Base-by-base conservation (phyloP, 495 filamentous ascomycete genomes). In the Trichocladium uniseriatum region DNA sequence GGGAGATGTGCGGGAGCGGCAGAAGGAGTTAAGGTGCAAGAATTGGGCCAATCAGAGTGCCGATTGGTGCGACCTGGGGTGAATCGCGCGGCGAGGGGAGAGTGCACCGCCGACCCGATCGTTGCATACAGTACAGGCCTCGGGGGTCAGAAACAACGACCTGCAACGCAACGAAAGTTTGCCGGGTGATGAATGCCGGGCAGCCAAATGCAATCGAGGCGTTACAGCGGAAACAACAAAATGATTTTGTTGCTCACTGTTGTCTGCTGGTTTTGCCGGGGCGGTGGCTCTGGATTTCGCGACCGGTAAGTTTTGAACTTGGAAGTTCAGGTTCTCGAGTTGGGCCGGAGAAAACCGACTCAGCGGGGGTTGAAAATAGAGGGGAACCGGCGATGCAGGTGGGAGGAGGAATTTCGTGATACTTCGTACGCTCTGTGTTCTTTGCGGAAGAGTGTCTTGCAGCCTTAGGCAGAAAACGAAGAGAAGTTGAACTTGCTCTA, bases 1-100 rank as follows among this genome's bases (percentile, higher is more conserved):
- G 59, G 56, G 59, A 62, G 56, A 56, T 53, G 60, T 59, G 55
- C 54, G 59, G 63, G 57, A 59, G 54, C 61, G 61, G 60, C 56
- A 63, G 60, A 51, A 37, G 54, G 54, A 61, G 61, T 63, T 63
- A 22, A 6, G 14, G 6, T 27, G 38, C 2, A 45, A 44, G 51
- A 61, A 61, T 63, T 57, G 51, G 60, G 38, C 56, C 54, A 65
- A 65, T 61, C 63, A 60, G 64, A 48, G 36, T 15, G 24, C 55
- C 45, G 51, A 51, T 50, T 57, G 39, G 61, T 41, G 45, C 45
- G 52, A 53, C 49, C 29, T 43, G 24, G 45, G 35, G 13, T 2
- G 21, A 24, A 10, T 14, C 7, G 27, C 16, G 37, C 38, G 36
- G n/a, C 44, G 45, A 41, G 28, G 45, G 18, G 45, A 11, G 34